Base-by-base conservation (phyloP, 352 stramenopile species). In the Phytophthora capsici region DNA sequence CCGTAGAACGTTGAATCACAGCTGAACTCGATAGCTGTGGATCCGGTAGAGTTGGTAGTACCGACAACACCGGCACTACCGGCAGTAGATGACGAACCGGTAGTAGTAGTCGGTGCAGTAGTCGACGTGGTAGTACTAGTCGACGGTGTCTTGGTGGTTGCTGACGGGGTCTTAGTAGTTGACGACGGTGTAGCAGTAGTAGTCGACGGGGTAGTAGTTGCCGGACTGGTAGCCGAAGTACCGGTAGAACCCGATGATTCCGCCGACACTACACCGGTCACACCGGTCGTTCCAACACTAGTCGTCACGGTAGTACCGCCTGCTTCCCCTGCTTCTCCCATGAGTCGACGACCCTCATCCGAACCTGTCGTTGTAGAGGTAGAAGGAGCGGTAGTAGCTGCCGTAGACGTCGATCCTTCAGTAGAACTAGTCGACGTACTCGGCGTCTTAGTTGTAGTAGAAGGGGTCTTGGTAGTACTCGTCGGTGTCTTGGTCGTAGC, bases 1-100 rank as follows among this genome's bases (percentile, higher is more conserved):
- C 80, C 66, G 69, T 95, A 95, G 62, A 95, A 95, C 19, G 71
- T 74, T 10, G 76, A 71, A 57, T 95, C 85, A 54, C 86, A 95
- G 6, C 57, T 77, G 59, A 95, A 95, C 53, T 82, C 71, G 16
- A 86, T 73, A 5, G 69, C 70, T 20, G 63, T 71, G 0, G 66
- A 61, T 37, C 40, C 41, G 2, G 55, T 38, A 1, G 61, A 45
- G 38, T 16, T 68, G n/a, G 34, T 54, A 22, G 32, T 59, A 19
- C 45, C 45, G 9, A 67, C 34, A 19, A 59, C 55, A 19, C 60
- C 54, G 1, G 34, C 50, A 6, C 50, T 41, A 0, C 60, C 62
- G 14, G 47, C 23, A 14, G 41, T 56, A 1, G 46, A 67, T 1
- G 68, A 66, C 28, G 59, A 71, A 7, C 49, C 58, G 0, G 53